Evolutionary conservation across 306 rosid genomes (phyloP).

Genomic region (Casuarina glauca): DNA sequence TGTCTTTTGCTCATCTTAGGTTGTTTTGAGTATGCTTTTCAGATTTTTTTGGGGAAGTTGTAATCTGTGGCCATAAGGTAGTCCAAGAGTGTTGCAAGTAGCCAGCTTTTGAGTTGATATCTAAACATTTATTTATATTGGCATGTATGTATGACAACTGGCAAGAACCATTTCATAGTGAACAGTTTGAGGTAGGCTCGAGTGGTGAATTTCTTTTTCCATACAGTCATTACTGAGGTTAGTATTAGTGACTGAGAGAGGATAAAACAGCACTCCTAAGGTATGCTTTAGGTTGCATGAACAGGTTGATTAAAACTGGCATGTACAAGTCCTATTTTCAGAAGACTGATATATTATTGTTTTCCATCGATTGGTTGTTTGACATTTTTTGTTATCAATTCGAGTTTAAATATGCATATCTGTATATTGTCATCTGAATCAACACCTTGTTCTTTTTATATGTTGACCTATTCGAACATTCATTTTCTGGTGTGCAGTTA

Average conservation of each 20-base stretch:
- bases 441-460: not conserved
- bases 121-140: not conserved
- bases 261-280: not conserved
- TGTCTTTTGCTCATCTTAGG: slow-evolving; percentile 6
- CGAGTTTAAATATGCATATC: not conserved
- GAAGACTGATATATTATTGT: not conserved
- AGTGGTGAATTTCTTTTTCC: not conserved
- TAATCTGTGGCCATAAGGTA: not conserved
- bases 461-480: not conserved
- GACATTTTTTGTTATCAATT: not conserved
- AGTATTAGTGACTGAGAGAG: not conserved
- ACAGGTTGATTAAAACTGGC: not conserved
- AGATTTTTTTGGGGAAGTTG: not conserved
- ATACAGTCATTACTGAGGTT: not conserved
- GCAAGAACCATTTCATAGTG: not conserved
- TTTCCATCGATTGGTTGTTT: not conserved
- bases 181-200: not conserved
- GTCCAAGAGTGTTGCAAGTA: not conserved
- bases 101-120: not conserved
- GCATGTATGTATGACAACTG: not conserved
- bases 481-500: slow-evolving; percentile 51
- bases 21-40: not conserved
- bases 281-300: not conserved
- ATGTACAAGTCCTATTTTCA: not conserved
- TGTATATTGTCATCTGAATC: not conserved